Evolutionary conservation across 148 eudicot species (phyloP), one percentile per base, ranked within the genome.

Genomic region (Diospyros lotus): DNA sequence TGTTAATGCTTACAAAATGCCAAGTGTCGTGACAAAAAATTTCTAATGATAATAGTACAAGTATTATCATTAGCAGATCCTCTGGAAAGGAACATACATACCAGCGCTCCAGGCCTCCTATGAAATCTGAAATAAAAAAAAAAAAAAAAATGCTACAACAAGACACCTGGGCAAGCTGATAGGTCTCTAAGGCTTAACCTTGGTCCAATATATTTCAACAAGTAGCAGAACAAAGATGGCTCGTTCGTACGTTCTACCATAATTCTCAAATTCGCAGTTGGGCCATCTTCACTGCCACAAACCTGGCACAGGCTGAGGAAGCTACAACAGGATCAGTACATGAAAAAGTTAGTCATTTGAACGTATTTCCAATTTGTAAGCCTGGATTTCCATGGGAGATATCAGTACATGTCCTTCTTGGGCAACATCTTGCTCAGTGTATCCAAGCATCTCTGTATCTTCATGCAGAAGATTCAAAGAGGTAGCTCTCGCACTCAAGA

Each of bases 381-480:
- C 94, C 82, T 90, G 98, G 75, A 96, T 83, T 80, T 96, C 99
- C 99, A 93, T 96, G 42, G 99, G 98, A 14, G 98, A 82, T 60
- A 96, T 91, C 55, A 89, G 81, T 64, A 96, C 81, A 51, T 88
- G 89, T 67, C 99, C 97, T 73, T 92, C 98, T 78, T 81, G 91
- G 74, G 87, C 83, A 52, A 87, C 87, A 67, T 88, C 90, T 39
- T 86, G 89, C 79, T 89, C 90, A 60, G 85, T 72, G 44, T 96
- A 96, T 15, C 99, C 97, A 18, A 96, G 97, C 88, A 88, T 78
- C 70, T 91, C 98, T 2, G 87, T 75, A 38, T 96, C 99, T 65
- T 96, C 98, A 68, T 93, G 98, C 65, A 93, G 73, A 75, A 96
- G 96, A 83, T 96, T 96, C 77, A 96, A 66, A 17, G 99, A 96